Evolutionary conservation across 345 rosid species (phyloP), one percentile per base, ranked within the genome.

Genomic region (Hibiscus trionum): DNA sequence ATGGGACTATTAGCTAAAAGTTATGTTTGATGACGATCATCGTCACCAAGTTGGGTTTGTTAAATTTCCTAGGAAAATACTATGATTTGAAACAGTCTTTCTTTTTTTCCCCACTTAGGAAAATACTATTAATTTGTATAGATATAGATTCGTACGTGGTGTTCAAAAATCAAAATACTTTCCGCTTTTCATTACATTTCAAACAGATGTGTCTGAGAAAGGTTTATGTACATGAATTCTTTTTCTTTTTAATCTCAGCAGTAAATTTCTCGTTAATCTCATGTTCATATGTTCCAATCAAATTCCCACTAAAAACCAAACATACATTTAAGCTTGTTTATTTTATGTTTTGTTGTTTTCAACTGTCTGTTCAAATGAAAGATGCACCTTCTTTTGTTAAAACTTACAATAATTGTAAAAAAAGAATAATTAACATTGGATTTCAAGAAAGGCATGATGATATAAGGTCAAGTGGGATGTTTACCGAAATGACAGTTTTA

Each of bases 1-100:
- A 10, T 81, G 84, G 86, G 80, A 83, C 33, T 84, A 81, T 68
- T 75, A 21, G 73, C 72, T 1, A 72, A 21, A 72, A 3, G 2
- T 49, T 7, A 9, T 16, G 42, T 57, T 57, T 57, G 59, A 57
- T 73, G 61, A 16, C 52, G 58, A 68, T 46, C 35, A 37, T 63
- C 1, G n/a, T 7, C 15, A 29, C 37, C 37, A 35, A 50, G 53
- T 52, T 70, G 16, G 47, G 39, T 56, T 52, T 81, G 31, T 56
- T 14, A 33, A 72, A 6, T 44, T 75, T 70, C 29, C 17, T 72
- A 72, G 68, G 80, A 47, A 59, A 52, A 39, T 26, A 15, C 16
- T 49, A 69, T 61, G 71, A 67, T 72, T 71, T 61, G 31, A 42
- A 71, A 39, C 24, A 71, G 69, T 60, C 29, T 64, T 35, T 15